These are phyloP conservation scores for Phytophthora ramorum DNA, from an alignment of 352 stramenopile species.

Conservation along the genomic window DNA sequence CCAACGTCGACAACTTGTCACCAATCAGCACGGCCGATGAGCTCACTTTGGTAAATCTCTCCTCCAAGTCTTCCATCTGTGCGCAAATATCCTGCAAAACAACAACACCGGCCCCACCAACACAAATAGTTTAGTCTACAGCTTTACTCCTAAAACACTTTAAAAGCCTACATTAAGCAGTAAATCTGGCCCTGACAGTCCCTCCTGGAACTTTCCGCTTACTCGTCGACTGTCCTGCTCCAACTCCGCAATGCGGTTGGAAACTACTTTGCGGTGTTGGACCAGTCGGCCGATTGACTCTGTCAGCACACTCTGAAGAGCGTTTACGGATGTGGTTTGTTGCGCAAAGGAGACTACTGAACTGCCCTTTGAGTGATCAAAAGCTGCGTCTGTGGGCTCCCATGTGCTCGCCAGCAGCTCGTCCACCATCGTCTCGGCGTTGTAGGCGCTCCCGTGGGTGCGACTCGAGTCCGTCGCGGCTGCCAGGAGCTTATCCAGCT, in stretches of 20 bases:
- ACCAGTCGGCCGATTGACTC: conserved; percentile 67
- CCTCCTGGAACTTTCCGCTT: conserved; percentile 69
- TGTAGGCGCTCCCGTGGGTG: conserved; percentile 34
- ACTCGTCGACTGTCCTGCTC: conserved; percentile 71
- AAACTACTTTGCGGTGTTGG: conserved; percentile 65
- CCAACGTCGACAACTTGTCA: conserved; percentile 66
- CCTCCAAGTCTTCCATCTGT: conserved; percentile 85
- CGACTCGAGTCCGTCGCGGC: background rate
- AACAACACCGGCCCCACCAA: background rate
- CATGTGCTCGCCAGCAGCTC: conserved; percentile 74
- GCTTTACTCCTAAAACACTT: background rate
- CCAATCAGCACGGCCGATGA: conserved; percentile 81
- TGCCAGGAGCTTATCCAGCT: conserved; percentile 70
- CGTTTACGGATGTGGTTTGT: conserved; percentile 69
- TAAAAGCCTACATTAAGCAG: conserved; percentile 52
- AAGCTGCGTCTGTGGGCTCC: conserved; percentile 28
- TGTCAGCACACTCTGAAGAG: conserved; percentile 64
- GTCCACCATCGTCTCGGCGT: conserved; percentile 81
- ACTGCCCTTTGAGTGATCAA: conserved; percentile 11
- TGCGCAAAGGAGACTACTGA: conserved; percentile 48
- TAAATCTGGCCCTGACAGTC: conserved; percentile 61
- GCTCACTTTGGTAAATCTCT: conserved; percentile 88
- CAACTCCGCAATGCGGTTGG: conserved; percentile 59
- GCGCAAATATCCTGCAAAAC: conserved; percentile 65
- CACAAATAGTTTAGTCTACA: conserved; percentile 6